phyloP scores from a whole-genome alignment of 768 basidiomycete genomes.

The Tylopilus rubrobrunneus region DNA sequence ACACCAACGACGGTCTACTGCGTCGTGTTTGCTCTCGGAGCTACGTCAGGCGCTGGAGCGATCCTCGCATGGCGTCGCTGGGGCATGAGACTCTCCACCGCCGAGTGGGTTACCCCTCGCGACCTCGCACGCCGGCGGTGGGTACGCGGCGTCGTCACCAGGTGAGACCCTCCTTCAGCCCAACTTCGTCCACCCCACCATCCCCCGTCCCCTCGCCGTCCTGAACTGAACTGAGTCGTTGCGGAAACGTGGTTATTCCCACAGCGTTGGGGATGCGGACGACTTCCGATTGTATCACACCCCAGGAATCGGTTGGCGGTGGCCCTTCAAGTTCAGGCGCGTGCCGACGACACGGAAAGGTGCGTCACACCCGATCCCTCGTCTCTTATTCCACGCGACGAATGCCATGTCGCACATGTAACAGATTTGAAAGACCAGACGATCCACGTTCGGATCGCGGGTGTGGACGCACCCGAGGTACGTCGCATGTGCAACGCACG shows the following conservation, averaged over 20 bases:
- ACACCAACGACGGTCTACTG: background rate
- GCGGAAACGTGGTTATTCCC: background rate
- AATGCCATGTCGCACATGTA: background rate
- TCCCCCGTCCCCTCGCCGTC: background rate
- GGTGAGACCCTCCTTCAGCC: constrained; percentile 41
- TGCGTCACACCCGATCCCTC: constrained; percentile 14
- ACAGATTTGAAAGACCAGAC: constrained; percentile 77
- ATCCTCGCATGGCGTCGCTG: constrained; percentile 44
- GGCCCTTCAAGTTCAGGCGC: constrained; percentile 65
- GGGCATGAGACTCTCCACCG: constrained; percentile 56
- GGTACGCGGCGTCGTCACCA: constrained; percentile 80
- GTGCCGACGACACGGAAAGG: constrained; percentile 62
- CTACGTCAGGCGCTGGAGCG: constrained; percentile 7
- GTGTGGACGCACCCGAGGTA: constrained; percentile 92
- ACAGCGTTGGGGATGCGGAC: constrained; percentile 81
- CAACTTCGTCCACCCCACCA: background rate
- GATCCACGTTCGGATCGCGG: constrained; percentile 83
- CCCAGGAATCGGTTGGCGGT: constrained; percentile 69
- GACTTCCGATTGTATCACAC: constrained; percentile 86
- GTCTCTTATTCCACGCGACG: background rate
- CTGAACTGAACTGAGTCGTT: background rate
- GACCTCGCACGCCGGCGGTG: constrained; percentile 55
- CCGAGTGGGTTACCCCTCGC: constrained; percentile 68
- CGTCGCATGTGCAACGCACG: background rate
- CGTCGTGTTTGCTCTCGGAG: constrained; percentile 16